These are phyloP conservation scores for Phytophthora litchii DNA, from an alignment of 352 stramenopile genomes.

Conservation along the genomic window DNA sequence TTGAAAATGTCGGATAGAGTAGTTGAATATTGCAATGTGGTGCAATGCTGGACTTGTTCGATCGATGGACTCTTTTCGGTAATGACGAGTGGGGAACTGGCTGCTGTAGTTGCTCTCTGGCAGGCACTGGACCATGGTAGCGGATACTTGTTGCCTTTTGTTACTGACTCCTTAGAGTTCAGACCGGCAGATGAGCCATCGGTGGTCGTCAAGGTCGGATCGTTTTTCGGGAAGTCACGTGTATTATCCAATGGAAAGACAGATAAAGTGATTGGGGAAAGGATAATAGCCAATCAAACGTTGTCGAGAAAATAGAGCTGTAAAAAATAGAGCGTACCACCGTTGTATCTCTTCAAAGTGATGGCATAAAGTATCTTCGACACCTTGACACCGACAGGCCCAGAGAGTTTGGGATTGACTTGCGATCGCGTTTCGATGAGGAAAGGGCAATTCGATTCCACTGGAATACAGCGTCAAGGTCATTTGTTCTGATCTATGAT, in stretches of 20 bases:
- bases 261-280: neutral
- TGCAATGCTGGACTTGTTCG: constrained; percentile 20
- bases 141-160: constrained; percentile 18
- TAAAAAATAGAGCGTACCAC: constrained; percentile 18
- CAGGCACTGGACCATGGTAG: neutral
- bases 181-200: constrained; percentile 32
- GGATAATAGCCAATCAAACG: constrained; percentile 2
- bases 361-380: constrained; percentile 18
- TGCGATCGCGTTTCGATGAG: constrained; percentile 7
- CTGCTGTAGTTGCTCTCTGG: neutral
- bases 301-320: constrained; percentile 17
- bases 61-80: constrained; percentile 31
- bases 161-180: constrained; percentile 29
- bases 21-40: neutral
- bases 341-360: neutral
- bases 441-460: neutral
- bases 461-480: neutral
- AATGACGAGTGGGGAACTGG: constrained; percentile 10
- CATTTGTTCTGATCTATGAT: neutral
- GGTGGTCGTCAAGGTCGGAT: constrained; percentile 16
- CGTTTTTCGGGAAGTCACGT: constrained; percentile 2
- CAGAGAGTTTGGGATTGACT: constrained; percentile 13
- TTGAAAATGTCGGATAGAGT: constrained; percentile 7
- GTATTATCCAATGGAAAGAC: constrained; percentile 7
- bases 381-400: neutral